Evolutionary conservation across 352 stramenopile species (phyloP).

Genomic region (Globisporangium perplexum): DNA sequence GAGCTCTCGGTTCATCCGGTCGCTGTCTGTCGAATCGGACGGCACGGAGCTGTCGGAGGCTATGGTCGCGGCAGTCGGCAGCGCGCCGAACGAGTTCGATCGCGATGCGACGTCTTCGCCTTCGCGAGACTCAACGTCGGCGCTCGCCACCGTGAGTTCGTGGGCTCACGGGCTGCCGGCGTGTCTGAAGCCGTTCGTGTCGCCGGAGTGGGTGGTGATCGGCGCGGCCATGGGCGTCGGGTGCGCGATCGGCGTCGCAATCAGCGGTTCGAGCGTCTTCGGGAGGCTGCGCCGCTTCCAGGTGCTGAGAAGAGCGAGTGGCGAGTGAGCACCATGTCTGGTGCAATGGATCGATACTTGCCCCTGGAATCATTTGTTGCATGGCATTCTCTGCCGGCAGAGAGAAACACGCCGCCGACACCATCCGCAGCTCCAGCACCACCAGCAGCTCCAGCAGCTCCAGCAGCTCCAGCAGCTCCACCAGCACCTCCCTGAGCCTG

Average conservation of each 20-base stretch:
- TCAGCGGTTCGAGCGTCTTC: not conserved
- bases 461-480: too few species aligned
- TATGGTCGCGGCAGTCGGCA: not conserved
- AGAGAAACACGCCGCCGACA: not conserved
- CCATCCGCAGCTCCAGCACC: too few species aligned
- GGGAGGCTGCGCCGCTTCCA: constrained; percentile 6
- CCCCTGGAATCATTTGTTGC: too few species aligned
- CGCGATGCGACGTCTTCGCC: not conserved
- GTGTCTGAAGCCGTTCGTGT: constrained; percentile 4
- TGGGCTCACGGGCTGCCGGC: not conserved
- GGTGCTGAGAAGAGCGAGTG: not conserved
- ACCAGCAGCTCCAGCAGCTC: too few species aligned
- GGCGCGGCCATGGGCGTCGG: constrained; percentile 22
- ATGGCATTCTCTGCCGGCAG: not conserved
- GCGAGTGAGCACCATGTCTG: too few species aligned
- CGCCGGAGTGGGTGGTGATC: constrained; percentile 20
- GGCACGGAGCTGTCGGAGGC: constrained; percentile 10
- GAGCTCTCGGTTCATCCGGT: constrained; percentile 17
- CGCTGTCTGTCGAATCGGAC: constrained; percentile 15
- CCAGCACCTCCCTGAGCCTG: too few species aligned
- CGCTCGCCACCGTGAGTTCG: not conserved
- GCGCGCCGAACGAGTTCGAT: not conserved
- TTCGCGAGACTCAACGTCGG: not conserved
- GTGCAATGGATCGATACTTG: too few species aligned
- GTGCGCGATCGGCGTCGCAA: constrained; percentile 26